phyloP scores from a whole-genome alignment of 2,329 filamentous ascomycete genomes.

The Didymella lethalis region DNA sequence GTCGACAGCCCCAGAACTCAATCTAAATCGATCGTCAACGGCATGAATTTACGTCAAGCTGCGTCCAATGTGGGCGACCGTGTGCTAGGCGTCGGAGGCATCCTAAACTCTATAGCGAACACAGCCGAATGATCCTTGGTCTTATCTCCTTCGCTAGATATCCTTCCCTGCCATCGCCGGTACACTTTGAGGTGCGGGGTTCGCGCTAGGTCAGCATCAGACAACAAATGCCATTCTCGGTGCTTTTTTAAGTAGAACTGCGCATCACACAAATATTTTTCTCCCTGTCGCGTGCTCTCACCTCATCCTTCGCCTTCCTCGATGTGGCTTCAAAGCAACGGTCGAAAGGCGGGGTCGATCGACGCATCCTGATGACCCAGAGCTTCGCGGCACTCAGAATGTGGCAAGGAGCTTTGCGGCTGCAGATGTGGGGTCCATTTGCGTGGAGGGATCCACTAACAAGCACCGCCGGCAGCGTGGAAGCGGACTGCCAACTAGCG shows the following conservation, averaged over 20 bases:
- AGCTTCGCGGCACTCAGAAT: conserved; percentile 19
- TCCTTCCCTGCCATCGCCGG: background rate
- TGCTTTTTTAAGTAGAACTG: background rate
- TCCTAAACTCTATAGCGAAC: conserved; percentile 4
- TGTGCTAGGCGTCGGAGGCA: conserved; percentile 8
- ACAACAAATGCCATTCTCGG: background rate
- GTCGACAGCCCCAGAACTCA: background rate
- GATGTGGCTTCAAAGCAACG: conserved; percentile 22
- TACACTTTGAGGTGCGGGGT: conserved; percentile 26
- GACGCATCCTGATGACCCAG: conserved; percentile 21
- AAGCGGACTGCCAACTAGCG: conserved; percentile 36
- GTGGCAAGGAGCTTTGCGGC: conserved; percentile 29
- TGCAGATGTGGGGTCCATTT: conserved; percentile 28
- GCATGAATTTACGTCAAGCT: conserved; percentile 16
- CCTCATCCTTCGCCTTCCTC: background rate
- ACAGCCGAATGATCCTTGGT: conserved; percentile 14
- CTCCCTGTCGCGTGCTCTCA: conserved; percentile 1
- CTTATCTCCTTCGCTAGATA: conserved; percentile 7
- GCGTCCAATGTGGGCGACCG: conserved; percentile 9
- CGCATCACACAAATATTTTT: background rate
- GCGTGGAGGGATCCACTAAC: conserved; percentile 29
- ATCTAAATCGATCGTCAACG: conserved; percentile 8
- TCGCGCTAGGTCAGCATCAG: conserved; percentile 21
- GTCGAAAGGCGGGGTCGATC: conserved; percentile 33
- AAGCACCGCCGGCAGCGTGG: conserved; percentile 35